Evolutionary conservation across 345 rosid genomes (phyloP).

Genomic region (Jatropha curcas): DNA sequence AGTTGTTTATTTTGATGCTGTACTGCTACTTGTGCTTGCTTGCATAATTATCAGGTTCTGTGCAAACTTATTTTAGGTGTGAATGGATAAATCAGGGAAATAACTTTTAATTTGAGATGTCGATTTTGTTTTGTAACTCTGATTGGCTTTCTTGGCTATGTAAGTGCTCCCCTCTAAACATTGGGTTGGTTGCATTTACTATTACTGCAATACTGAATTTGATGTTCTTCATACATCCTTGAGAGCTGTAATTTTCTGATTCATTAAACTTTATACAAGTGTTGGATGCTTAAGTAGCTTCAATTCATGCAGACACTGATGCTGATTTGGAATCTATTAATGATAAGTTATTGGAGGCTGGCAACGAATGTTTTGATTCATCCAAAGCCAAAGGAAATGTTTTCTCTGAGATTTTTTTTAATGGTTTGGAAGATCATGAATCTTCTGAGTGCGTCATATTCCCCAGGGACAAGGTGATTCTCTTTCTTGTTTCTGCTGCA

Average conservation of each 20-base stretch:
- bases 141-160: neutral
- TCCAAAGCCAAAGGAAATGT: conserved; percentile 21
- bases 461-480: conserved; percentile 42
- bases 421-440: conserved; percentile 30
- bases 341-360: conserved; percentile 15
- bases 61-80: neutral
- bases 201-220: neutral
- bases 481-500: conserved; percentile 1
- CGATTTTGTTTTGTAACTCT: neutral
- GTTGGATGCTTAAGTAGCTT: neutral
- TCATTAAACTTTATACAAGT: neutral
- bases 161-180: neutral
- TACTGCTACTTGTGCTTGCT: neutral
- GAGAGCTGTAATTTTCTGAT: neutral
- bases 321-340: conserved; percentile 28
- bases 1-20: neutral
- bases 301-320: conserved; percentile 22
- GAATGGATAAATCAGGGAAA: neutral
- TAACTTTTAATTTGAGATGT: neutral
- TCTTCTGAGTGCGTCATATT: conserved; percentile 29
- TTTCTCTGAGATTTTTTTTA: conserved; percentile 16
- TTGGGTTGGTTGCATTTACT: neutral
- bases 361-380: conserved; percentile 14
- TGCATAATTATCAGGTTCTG: neutral
- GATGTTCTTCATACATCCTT: neutral